These are phyloP conservation scores for Rhodocollybia butyracea DNA, from an alignment of 768 basidiomycete genomes.

Conservation along the genomic window DNA sequence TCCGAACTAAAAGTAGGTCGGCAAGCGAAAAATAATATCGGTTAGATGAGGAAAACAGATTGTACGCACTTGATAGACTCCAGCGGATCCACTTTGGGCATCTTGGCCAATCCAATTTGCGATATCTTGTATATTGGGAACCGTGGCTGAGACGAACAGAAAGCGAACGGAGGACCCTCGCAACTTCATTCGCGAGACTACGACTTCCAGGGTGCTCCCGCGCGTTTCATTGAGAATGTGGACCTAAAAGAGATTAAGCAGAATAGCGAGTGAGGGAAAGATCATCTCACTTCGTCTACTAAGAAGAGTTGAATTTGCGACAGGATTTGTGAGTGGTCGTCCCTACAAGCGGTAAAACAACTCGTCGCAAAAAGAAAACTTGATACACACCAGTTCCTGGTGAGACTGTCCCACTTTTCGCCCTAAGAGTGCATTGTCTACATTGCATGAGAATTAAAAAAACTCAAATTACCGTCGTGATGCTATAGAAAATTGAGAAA, in stretches of 20 bases:
- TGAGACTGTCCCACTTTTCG: conserved; percentile 96
- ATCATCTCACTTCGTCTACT: conserved; percentile 73
- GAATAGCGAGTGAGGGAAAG: neutral
- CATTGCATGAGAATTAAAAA: neutral
- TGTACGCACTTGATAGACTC: conserved; percentile 58
- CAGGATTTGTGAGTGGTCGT: conserved; percentile 61
- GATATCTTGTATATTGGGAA: conserved; percentile 90
- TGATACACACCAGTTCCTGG: conserved; percentile 67
- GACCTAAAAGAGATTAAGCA: conserved; percentile 48
- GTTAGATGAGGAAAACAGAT: no score
- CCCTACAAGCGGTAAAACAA: conserved; percentile 32
- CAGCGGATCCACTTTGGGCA: conserved; percentile 42
- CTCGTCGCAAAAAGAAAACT: neutral
- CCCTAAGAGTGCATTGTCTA: conserved; percentile 41
- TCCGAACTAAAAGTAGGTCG: conserved; percentile 80
- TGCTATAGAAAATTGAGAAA: conserved; percentile 33
- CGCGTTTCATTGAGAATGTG: conserved; percentile 89
- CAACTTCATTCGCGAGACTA: conserved; percentile 90
- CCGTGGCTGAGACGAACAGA: conserved; percentile 88
- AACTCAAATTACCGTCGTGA: conserved; percentile 66
- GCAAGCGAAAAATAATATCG: no score
- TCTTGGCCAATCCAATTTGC: conserved; percentile 76
- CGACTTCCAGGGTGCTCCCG: conserved; percentile 91
- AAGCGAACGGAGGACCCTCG: conserved; percentile 73
- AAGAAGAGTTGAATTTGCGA: conserved; percentile 77